Evolutionary conservation across 2,329 filamentous ascomycete species (phyloP), one percentile per base, ranked within the genome.

Genomic region (Penicillium sp.): DNA sequence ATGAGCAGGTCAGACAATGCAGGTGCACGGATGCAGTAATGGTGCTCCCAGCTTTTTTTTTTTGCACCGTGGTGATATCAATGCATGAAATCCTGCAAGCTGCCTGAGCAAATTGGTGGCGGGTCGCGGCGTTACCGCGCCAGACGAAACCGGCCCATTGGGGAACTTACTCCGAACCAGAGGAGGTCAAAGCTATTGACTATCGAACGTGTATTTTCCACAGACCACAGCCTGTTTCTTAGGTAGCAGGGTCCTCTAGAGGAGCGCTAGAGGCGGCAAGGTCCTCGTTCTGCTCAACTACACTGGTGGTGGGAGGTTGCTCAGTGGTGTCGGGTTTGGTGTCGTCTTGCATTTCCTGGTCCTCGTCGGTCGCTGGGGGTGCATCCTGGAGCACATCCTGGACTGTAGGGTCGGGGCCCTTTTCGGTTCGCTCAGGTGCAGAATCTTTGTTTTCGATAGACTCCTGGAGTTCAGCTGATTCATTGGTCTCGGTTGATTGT

Each of bases 121-220:
- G 52, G 49, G 48, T 45, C 43, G 14, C 21, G 46, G 32, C 22
- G 34, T 40, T 43, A 48, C 47, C 42, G 32, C 47, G 56, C 48
- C n/a, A 54, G 47, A 49, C 21, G 38, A 58, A 53, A 40, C 38
- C 38, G 22, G 56, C 54, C 57, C 49, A 42, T 60, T 63, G 55
- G 46, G 52, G 59, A 40, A 51, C 58, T 38, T 58, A 40, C 52
- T 61, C 61, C 57, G 57, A 53, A 56, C 49, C 24, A 45, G 50
- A 59, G 48, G 54, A 46, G 55, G 53, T 50, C 55, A 56, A 57
- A 52, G 54, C 52, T 42, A 57, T 48, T 9, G 24, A 32, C 10
- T 32, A 34, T 50, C 40, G 39, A 45, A 40, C 39, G 43, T 27
- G 43, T 50, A 54, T 50, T 38, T 49, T 47, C 42, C 47, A 42